Conservation (phyloP, 2,329 filamentous ascomycete genomes). For the Niveomyces coronatus region DNA sequence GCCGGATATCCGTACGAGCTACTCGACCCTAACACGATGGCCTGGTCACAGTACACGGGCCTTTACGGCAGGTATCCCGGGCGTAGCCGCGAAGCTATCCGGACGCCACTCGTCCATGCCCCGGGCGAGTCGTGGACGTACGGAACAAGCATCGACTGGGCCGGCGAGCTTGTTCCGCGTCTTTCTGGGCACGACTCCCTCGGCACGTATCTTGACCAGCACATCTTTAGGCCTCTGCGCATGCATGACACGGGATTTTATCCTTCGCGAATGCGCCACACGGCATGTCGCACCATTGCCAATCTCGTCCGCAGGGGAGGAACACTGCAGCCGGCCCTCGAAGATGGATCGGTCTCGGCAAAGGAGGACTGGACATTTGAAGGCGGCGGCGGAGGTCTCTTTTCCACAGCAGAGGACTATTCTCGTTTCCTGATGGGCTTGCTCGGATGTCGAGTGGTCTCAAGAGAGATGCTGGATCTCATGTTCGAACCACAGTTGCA, state of each 20-base stretch:
- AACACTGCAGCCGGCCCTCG: constrained; percentile 10
- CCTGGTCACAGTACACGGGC: constrained; percentile 29
- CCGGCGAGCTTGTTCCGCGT: constrained; percentile 32
- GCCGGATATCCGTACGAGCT: constrained; percentile 35
- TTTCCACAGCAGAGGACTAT: constrained; percentile 31
- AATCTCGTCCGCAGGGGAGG: constrained; percentile 14
- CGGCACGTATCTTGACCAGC: constrained; percentile 25
- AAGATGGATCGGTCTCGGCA: neutral
- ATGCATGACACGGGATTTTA: constrained; percentile 29
- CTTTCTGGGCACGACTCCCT: constrained; percentile 27
- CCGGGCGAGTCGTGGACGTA: constrained; percentile 41
- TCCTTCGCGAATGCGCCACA: constrained; percentile 19
- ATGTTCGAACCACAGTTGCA: constrained; percentile 33
- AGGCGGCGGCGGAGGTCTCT: constrained; percentile 34
- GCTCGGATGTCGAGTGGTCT: constrained; percentile 22
- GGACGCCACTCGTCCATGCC: constrained; percentile 31
- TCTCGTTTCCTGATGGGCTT: constrained; percentile 24
- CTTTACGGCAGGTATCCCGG: constrained; percentile 22
- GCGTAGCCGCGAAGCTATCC: constrained; percentile 27
- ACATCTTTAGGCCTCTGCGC: constrained; percentile 27
- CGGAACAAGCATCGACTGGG: constrained; percentile 37
- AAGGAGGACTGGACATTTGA: constrained; percentile 25
- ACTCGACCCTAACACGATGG: constrained; percentile 26
- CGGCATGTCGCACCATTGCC: constrained; percentile 14
- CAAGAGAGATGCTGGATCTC: constrained; percentile 18